Base-by-base conservation (phyloP, 768 basidiomycete species). In the Phlebiopsis gigantea region DNA sequence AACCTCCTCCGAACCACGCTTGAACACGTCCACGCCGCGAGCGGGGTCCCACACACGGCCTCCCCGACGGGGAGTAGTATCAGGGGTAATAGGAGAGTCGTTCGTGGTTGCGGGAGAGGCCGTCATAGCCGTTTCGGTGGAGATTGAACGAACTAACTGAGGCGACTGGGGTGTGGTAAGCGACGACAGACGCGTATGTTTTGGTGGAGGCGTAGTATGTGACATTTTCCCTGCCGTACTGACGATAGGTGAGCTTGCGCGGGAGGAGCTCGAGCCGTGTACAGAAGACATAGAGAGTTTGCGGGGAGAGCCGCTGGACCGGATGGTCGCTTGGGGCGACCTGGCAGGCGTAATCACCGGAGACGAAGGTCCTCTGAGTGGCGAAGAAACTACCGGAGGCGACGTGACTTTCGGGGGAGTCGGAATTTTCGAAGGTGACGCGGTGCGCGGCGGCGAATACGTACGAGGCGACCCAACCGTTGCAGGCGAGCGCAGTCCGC, bases 1-100 rank as follows among this genome's bases (percentile, higher is more conserved):
- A 24, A 93, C 90, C 63, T 94, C 88, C 68, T 95, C 92, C 1
- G 91, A 93, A 14, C 87, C 87, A 51, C 82, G 82, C 69, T 93
- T 94, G 73, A 94, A 93, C 41, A 88, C 64, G 57, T 95, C 93
- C 2, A 94, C 84, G 44, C 86, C 87, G 21, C 92, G 84, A 9
- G 85, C 84, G 17, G 93, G 93, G 67, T 94, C 92, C 84, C 88
- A 96, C 4, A 88, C 85, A 21, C 91, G 79, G 21, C 78, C 66
- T 22, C 59, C 76, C 63, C 79, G 82, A 39, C 68, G 71, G 19
- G 28, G 48, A 73, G 57, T 25, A 14, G 22, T 51, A 30, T 72
- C 65, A 8, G 63, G 59, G 28, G 70, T 57, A 21, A 81, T 82
- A 14, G 78, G 44, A 1, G 84, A 79, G 1, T 81, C 79, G 24